Percentiles rank a stretch among this genome's conserved stretches.
Evolutionary conservation across 306 rosid species (phyloP).

Genomic region (Prunus fruticosa): DNA sequence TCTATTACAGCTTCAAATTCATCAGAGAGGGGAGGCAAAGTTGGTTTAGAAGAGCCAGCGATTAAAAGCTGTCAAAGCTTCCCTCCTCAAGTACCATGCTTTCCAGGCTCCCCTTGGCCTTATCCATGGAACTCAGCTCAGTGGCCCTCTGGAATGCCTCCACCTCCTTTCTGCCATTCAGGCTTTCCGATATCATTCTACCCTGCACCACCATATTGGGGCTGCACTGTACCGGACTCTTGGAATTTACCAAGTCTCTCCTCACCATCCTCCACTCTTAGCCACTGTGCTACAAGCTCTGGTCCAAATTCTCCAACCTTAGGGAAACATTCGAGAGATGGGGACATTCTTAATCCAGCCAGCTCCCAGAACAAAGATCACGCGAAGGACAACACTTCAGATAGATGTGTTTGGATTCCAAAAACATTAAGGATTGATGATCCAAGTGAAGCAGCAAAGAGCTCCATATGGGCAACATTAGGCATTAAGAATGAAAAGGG

Average conservation of each 20-base stretch:
- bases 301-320: conserved; percentile 36
- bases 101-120: conserved; percentile 54
- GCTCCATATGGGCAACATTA: conserved; percentile 60
- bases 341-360: conserved; percentile 24
- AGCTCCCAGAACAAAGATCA: conserved; percentile 37
- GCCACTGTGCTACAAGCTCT: conserved; percentile 30
- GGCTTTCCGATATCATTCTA: conserved; percentile 54
- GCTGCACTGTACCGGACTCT: conserved; percentile 45
- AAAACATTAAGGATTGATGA: conserved; percentile 69
- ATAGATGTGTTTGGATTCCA: conserved; percentile 51
- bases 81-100: conserved; percentile 51
- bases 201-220: conserved; percentile 59
- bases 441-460: conserved; percentile 60
- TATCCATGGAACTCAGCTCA: conserved; percentile 53
- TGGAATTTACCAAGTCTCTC: conserved; percentile 54
- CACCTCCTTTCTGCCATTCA: conserved; percentile 51
- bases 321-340: conserved; percentile 78
- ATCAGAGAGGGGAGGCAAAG: conserved; percentile 38
- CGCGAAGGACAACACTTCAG: conserved; percentile 31
- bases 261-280: conserved; percentile 36
- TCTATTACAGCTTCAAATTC: conserved; percentile 54
- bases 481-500: conserved; percentile 61
- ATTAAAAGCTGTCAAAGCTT: conserved; percentile 33
- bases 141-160: conserved; percentile 48
- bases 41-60: conserved; percentile 35